A percentile compares a stretch with the other conserved stretches of the same genome.
phyloP scores from a whole-genome alignment of 768 basidiomycete species.

The Pulveroboletus sp. region DNA sequence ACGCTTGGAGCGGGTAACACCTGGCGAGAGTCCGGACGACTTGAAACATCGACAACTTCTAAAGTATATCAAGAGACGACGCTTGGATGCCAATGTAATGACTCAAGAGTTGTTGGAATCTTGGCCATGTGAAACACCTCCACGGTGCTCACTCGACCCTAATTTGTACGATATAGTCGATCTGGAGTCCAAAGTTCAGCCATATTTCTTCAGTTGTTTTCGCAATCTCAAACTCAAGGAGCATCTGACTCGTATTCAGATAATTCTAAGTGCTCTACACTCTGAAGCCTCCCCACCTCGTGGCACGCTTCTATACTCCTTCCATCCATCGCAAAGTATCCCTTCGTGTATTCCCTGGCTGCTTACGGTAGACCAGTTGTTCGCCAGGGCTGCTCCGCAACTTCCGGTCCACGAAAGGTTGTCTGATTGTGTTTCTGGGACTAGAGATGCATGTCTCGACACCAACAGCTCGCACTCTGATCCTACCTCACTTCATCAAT shows the following conservation, averaged over 20 bases:
- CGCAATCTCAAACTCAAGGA: constrained; percentile 10
- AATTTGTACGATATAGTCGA: neutral
- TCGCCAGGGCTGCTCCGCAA: neutral
- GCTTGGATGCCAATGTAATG: neutral
- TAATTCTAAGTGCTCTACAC: neutral
- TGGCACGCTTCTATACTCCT: neutral
- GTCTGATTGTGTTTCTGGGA: neutral
- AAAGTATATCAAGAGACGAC: neutral
- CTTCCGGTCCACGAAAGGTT: neutral
- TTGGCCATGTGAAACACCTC: constrained; percentile 17
- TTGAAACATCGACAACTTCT: neutral
- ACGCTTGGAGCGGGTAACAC: neutral
- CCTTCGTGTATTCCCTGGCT: neutral
- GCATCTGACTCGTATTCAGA: neutral
- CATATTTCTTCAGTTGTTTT: constrained; percentile 11
- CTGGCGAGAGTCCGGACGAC: neutral
- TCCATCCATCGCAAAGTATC: neutral
- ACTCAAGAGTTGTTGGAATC: constrained; percentile 4
- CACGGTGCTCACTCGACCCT: neutral
- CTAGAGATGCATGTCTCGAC: neutral
- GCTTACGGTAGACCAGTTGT: neutral
- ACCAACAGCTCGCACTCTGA: neutral
- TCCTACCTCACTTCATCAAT: neutral
- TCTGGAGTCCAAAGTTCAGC: neutral
- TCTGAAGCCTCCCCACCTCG: neutral